Evolutionary conservation across 2,329 filamentous ascomycete genomes (phyloP), one percentile per base, ranked within the genome.

Genomic region (Colletotrichum eleusines): DNA sequence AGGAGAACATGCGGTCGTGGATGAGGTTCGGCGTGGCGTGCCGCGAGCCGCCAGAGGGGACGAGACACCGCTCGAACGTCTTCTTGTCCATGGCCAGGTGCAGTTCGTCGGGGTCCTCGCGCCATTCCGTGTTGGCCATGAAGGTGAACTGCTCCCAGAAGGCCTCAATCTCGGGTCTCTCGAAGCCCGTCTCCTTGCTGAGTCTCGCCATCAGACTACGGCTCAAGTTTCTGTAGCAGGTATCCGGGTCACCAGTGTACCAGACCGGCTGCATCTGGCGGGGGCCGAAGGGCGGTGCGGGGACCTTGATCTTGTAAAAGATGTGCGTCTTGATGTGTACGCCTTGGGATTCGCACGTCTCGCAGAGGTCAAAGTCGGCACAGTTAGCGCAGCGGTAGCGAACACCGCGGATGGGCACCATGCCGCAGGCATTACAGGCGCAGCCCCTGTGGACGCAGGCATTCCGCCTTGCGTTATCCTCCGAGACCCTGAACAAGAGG

Each of bases 61-160:
- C 91, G 71, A 98, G 90, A 75, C 94, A 97, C 58, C 93, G 90
- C 78, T 98, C 94, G 81, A 99, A 99, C 0, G 94, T 97, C 80
- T 92, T 92, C 72, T 94, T 90, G 78, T 98, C 95, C 84, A 98
- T 97, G 42, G 94, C 96, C 75, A 95, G 86, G 66, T 88, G 86
- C 51, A 98, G 86, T 28, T 91, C 88, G 75, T 93, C 90, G 0
- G 94, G 93, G 77, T 98, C 95, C 23, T 92, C 88, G 42, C 89
- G 84, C 92, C 92, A 97, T 78, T 95, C 91, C 7, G 91, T 91
- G 74, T 93, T 95, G 51, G 95, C 95, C 81, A 98, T 91, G 79
- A 95, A 98, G 6, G 93, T 95, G 88, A 97, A 99, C 78, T 98
- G 95, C 77, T 98, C 95, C 91, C 95, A 98, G 51, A 97, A 89